Evolutionary conservation across 345 rosid genomes (phyloP).

Genomic region (Excoecaria agallocha): DNA sequence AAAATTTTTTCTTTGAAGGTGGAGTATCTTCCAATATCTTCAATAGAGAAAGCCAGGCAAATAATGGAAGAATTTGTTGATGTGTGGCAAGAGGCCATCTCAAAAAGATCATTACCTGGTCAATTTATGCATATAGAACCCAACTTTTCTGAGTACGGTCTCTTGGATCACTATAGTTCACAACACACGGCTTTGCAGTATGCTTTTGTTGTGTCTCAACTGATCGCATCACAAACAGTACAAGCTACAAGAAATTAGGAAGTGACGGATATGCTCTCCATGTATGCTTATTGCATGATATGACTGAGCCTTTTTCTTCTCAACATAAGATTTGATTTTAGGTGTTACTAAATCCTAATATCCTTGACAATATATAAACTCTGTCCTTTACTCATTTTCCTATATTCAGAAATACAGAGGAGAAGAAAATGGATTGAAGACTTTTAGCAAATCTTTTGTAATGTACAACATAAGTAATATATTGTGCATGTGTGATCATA

Average conservation of each 20-base stretch:
- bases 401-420: not conserved
- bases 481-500: not conserved
- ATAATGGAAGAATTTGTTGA: slow-evolving; percentile 78
- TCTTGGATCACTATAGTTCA: slow-evolving; percentile 59
- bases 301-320: not conserved
- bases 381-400: not conserved
- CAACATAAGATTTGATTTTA: not conserved
- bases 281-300: slow-evolving; percentile 9
- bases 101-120: slow-evolving; percentile 74
- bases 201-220: slow-evolving; percentile 70
- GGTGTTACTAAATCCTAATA: not conserved
- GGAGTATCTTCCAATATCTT: slow-evolving; percentile 86
- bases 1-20: slow-evolving; percentile 47
- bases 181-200: slow-evolving; percentile 87
- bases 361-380: not conserved
- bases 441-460: not conserved
- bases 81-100: slow-evolving; percentile 72
- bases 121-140: slow-evolving; percentile 66
- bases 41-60: slow-evolving; percentile 64
- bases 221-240: slow-evolving; percentile 70
- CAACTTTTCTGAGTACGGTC: slow-evolving; percentile 70
- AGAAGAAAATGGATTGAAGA: not conserved
- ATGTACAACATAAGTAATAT: not conserved
- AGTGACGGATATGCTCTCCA: not conserved
- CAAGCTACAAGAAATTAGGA: slow-evolving; percentile 52